A percentile compares a stretch with the other conserved stretches of the same genome.
Conservation (phyloP, 2,329 filamentous ascomycete genomes). For the Fusarium protoensiforme region DNA sequence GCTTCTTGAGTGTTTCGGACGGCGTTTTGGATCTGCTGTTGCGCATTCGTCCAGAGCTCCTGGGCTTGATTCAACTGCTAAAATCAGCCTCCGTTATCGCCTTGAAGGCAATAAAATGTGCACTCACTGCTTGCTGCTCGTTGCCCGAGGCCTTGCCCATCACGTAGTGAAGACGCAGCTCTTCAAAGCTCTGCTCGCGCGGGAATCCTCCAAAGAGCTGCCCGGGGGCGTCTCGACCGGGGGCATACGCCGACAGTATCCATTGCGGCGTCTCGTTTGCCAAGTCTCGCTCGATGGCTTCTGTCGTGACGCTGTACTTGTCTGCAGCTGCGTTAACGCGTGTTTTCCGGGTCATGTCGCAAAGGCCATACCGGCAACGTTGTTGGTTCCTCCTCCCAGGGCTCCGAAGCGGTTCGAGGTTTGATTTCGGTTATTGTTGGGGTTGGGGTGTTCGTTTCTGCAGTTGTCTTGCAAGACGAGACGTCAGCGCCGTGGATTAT, state of each 20-base stretch:
- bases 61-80: conserved; percentile 69
- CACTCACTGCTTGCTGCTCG: conserved; percentile 61
- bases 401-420: conserved; percentile 68
- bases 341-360: neutral
- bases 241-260: conserved; percentile 88
- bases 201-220: conserved; percentile 85
- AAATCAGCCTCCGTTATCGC: conserved; percentile 27
- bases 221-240: conserved; percentile 78
- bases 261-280: conserved; percentile 80
- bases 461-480: conserved; percentile 57
- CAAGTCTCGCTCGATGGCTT: conserved; percentile 74
- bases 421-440: conserved; percentile 47
- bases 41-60: conserved; percentile 70
- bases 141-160: conserved; percentile 69
- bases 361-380: conserved; percentile 26
- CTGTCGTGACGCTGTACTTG: conserved; percentile 65
- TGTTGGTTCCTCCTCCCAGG: conserved; percentile 44
- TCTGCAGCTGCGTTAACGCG: conserved; percentile 35
- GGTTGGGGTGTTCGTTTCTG: conserved; percentile 64
- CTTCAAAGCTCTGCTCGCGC: conserved; percentile 89
- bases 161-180: conserved; percentile 82
- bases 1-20: conserved; percentile 78
- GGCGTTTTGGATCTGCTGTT: conserved; percentile 78
- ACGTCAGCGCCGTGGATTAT: neutral
- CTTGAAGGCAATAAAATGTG: neutral